Evolutionary conservation across 495 filamentous ascomycete species (phyloP), one percentile per base, ranked within the genome.

Genomic region (Parathielavia appendiculata): DNA sequence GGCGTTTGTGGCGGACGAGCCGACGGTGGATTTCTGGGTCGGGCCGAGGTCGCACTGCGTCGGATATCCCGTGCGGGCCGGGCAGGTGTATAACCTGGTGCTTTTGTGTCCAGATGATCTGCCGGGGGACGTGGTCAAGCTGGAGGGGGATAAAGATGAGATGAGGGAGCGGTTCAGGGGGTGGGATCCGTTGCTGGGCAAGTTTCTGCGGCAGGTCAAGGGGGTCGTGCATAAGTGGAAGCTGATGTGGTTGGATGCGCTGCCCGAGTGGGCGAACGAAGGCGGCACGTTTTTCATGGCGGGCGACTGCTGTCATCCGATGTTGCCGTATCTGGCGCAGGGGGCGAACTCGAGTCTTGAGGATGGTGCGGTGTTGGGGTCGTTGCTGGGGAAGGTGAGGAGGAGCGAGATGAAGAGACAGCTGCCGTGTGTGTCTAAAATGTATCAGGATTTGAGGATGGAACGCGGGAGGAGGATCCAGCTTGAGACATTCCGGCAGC

Each of bases 1-100:
- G 17, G 53, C 73, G 46, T 70, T 77, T 57, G 74, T 84, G 0
- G 51, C 65, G 8, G 71, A 82, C 19, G 79, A 30, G 6, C 26
- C 84, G 0, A 77, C 78, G 16, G 85, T 89, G 14, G 79, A 88
- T 58, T 86, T 88, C 63, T 91, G 88, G 88, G 65, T 88, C 30
- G 87, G 88, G 0, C 82, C 83, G 2, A 56, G 66, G 11, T 72
- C 71, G 7, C 84, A 86, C 58, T 77, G 79, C 3, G 81, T 84
- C 2, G 80, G 77, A 23, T 86, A 86, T 55, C 73, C 80, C 12
- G 71, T 86, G 32, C 69, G 76, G 48, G 76, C 66, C 7, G 79
- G 78, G 19, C 62, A 66, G 1, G 65, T 80, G 30, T 85, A 80
- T 61, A 86, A 86, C 58, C 73, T 86, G 26, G 84, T 86, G 2